Percentiles rank a stretch among this genome's conserved stretches.
Evolutionary conservation across 2,329 filamentous ascomycete genomes (phyloP).

Genomic region (Dothidotthia symphoricarpi): DNA sequence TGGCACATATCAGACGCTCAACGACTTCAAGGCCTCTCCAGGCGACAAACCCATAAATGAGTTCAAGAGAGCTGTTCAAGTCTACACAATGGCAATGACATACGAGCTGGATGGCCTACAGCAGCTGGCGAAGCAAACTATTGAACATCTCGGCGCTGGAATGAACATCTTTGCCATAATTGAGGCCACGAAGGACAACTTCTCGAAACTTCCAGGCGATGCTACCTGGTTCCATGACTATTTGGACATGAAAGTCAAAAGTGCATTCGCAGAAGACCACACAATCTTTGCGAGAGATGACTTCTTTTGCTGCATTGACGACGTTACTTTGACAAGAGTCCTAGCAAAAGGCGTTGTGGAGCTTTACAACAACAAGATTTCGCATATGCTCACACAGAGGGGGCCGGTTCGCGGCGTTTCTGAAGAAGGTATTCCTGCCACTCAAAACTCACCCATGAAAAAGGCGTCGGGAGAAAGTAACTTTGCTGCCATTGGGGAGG

Average conservation of each 20-base stretch:
- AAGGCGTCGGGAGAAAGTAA: too few relatives aligned
- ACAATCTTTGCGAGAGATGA: conserved; percentile 7
- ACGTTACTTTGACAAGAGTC: conserved; percentile 7
- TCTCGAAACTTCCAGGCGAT: conserved; percentile 5
- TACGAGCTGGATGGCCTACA: conserved; percentile 14
- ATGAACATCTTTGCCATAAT: conserved; percentile 13
- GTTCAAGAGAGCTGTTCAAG: conserved; percentile 14
- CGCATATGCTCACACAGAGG: too few relatives aligned
- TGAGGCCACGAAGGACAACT: conserved; percentile 10
- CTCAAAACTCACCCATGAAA: too few relatives aligned
- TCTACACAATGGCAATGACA: conserved; percentile 11
- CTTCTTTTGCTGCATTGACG: conserved; percentile 10
- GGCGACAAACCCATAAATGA: conserved; percentile 7
- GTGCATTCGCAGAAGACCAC: conserved; percentile 12
- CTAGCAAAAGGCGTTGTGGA: conserved; percentile 9
- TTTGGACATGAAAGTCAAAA: conserved; percentile 8
- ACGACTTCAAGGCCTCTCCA: conserved; percentile 1
- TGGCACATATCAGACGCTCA: conserved; percentile 16
- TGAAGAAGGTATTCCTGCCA: too few relatives aligned
- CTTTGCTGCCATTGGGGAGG: too few relatives aligned
- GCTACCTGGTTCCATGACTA: conserved; percentile 12
- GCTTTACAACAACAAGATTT: conserved; percentile 5
- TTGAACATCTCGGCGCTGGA: conserved; percentile 4
- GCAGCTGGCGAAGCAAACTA: conserved; percentile 9
- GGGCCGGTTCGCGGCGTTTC: too few relatives aligned